Conservation (phyloP, 805 yeast genomes). For the Spathaspora boniae region DNA sequence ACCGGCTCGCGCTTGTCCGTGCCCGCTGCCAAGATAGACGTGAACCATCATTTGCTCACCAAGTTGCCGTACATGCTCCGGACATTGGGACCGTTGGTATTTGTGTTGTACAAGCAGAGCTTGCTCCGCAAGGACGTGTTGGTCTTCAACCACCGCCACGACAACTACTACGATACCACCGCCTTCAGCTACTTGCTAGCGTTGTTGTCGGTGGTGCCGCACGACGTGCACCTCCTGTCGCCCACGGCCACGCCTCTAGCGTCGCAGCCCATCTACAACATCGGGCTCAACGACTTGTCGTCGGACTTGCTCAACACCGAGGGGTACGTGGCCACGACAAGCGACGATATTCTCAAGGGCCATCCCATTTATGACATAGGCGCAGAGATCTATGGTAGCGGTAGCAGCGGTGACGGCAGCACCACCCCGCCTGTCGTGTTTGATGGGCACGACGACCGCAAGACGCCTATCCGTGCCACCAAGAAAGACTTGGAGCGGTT, state of each 20-base stretch:
- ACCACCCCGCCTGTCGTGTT: slow-evolving; percentile 15
- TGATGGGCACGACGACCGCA: slow-evolving; percentile 9
- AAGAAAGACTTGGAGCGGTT: slow-evolving; percentile 36
- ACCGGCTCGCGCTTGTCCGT: slow-evolving; percentile 1
- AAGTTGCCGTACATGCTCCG: slow-evolving; percentile 45
- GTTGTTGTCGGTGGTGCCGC: slow-evolving; percentile 61
- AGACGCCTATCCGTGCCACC: slow-evolving; percentile 29
- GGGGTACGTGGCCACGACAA: slow-evolving; percentile 58
- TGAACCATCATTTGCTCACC: slow-evolving; percentile 40
- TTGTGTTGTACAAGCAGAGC: slow-evolving; percentile 60
- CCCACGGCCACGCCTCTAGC: slow-evolving; percentile 9
- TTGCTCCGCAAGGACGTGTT: slow-evolving; percentile 56
- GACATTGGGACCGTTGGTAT: slow-evolving; percentile 61
- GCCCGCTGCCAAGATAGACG: too few species aligned
- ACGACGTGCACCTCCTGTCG: slow-evolving; percentile 37
- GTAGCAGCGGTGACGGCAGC: slow-evolving; percentile 14
- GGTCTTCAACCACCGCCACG: slow-evolving; percentile 33
- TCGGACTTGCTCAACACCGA: slow-evolving; percentile 12
- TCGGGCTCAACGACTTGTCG: slow-evolving; percentile 57
- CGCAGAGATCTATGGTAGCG: slow-evolving; percentile 25
- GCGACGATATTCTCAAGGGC: slow-evolving; percentile 63
- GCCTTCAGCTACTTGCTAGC: slow-evolving; percentile 57
- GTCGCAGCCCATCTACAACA: slow-evolving; percentile 55
- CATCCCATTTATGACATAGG: slow-evolving; percentile 47
- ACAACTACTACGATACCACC: slow-evolving; percentile 16